Base-by-base conservation (phyloP, 495 filamentous ascomycete genomes). In the Saxophila tyrrhenica region DNA sequence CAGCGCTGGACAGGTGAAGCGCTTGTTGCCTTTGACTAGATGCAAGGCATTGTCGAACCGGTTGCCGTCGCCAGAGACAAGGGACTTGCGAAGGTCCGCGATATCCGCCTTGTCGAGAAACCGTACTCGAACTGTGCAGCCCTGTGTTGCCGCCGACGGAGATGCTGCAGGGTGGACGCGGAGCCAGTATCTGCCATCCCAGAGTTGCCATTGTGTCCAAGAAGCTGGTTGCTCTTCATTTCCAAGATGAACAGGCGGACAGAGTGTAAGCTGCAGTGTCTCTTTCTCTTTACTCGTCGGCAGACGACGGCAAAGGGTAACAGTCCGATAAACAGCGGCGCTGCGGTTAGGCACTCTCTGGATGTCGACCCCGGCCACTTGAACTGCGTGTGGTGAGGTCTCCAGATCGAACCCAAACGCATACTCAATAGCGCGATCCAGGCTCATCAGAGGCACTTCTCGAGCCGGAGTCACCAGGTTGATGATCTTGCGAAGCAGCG, bases 101-200 rank as follows among this genome's bases (percentile, higher is more conserved):
- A 52, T 16, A 25, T 54, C 59, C 13, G 10, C 39, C 11, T 32
- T 25, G 13, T 1, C 25, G 19, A 62, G 45, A 39, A 62, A 62
- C 7, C 55, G 59, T 23, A 52, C 50, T n/a, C 0, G 17, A 19
- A 47, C 52, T 21, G n/a, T 39, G 24, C 39, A 13, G 15, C 44
- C 15, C 20, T 8, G 16, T 46, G 39, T 2, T 29, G 15, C 17
- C 2, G 8, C n/a, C n/a, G n/a, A n/a, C n/a, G n/a, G n/a, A n/a
- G 21, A 20, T 43, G 32, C 10, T 39, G 49, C 39, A 29, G 20
- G 19, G 16, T 63, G 58, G 11, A 88, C 39, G 2, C 81, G 77
- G 35, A 94, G 69, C 91, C 91, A 97, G 70, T 77, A 95, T 9
- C 91, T 78, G 10, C 83, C 78, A 64, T 97, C 91, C 78, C 81